Percentiles rank a stretch among this genome's conserved stretches.
Evolutionary conservation across 176 grass and related monocot genomes (phyloP).

Genomic region (Cenchrus fungigraminus): DNA sequence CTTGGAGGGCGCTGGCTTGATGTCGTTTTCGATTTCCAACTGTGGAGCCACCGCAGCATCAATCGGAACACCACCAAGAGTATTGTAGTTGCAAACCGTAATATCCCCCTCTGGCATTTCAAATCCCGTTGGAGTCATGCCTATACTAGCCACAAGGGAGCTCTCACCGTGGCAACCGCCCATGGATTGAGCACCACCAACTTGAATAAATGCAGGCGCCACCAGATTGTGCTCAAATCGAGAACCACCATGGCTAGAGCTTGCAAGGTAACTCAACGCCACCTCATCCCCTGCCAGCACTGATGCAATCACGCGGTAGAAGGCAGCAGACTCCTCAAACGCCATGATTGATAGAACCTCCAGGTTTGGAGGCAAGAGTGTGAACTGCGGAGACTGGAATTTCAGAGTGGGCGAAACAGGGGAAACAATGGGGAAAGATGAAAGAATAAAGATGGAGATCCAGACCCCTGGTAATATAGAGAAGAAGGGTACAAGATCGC

Average conservation of each 20-base stretch:
- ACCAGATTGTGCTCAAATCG: neutral
- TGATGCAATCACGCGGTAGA: neutral
- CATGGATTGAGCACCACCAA: neutral
- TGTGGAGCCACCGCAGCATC: neutral
- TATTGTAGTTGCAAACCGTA: neutral
- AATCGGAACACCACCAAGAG: neutral
- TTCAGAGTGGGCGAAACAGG: neutral
- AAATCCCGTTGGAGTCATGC: neutral
- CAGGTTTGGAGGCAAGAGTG: neutral
- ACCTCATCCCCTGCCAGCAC: neutral
- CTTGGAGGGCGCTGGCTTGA: constrained; percentile 23
- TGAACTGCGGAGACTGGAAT: neutral
- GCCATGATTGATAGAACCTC: neutral
- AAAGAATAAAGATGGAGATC: neutral
- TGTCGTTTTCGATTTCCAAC: neutral
- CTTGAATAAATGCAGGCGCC: neutral
- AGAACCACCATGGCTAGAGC: neutral
- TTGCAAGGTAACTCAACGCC: neutral
- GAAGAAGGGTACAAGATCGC: neutral
- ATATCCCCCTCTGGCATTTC: constrained; percentile 23
- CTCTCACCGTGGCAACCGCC: neutral
- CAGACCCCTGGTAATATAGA: constrained; percentile 9
- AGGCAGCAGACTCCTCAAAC: neutral
- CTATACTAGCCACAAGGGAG: constrained; percentile 1
- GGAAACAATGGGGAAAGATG: neutral